Evolutionary conservation across 495 filamentous ascomycete species (phyloP), one percentile per base, ranked within the genome.

Genomic region (Xylaria scruposa): DNA sequence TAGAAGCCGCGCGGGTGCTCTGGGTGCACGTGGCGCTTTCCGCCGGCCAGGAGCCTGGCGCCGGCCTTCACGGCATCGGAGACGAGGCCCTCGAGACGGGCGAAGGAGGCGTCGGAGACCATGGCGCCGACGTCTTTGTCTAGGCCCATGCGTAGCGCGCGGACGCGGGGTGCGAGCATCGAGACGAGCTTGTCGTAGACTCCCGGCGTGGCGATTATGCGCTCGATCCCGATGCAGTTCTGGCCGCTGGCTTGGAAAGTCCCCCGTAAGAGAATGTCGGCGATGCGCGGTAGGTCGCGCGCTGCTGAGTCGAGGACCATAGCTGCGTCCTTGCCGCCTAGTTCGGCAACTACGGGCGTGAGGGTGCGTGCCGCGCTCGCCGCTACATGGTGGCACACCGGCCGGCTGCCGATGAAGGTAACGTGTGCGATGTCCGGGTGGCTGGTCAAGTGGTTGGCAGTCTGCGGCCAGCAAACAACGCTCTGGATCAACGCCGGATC

Each of bases 191-290:
- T 83, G 59, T 90, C 80, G 85, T 98, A 98, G 54, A 90, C 85
- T 24, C 83, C 83, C 1, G 94, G 92, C 13, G 91, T 86, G 59
- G 92, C 93, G 76, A 99, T 89, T 79, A 98, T 91, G 51, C 96
- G 92, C 82, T 99, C 96, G 69, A 97, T 93, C 70, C 97, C 96
- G 80, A 98, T 94, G 82, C 96, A 99, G 82, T 99, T 99, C 78
- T 99, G 96, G 1, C 96, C 96, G n/a, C 95, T 90, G 68, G 94
- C 93, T 80, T 98, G 95, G 85, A 98, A 99, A 42, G 92, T 91
- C 53, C 95, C 96, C 64, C 97, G 90, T 84, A 98, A 89, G 72
- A 98, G 87, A 71, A 94, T 91, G 38, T 93, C 92, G 36, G 89
- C 89, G 62, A 98, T 89, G 47, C 89, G 85, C 0, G 88, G 77